Percentiles rank a stretch among this genome's conserved stretches.
Conservation (phyloP, 2,329 filamentous ascomycete species). For the Lecanoromycetidae sp. region DNA sequence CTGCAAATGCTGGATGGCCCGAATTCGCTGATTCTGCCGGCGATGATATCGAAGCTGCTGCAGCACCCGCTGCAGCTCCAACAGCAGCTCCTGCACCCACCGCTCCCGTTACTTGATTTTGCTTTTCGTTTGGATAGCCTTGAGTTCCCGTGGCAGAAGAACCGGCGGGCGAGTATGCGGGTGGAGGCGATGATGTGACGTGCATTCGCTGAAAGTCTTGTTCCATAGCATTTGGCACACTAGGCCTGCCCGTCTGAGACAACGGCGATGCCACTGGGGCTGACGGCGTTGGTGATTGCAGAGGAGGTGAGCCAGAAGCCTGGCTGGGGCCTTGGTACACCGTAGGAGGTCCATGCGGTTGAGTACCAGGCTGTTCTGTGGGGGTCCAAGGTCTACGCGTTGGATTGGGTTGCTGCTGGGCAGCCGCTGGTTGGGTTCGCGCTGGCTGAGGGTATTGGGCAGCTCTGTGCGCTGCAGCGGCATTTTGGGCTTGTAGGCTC, state of each 20-base stretch:
- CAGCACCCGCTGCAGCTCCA: slow-evolving; percentile 20
- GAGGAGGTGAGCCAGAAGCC: slow-evolving; percentile 38
- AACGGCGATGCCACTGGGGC: slow-evolving; percentile 15
- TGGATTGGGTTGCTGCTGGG: slow-evolving; percentile 29
- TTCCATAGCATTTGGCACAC: slow-evolving; percentile 58
- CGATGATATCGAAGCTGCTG: slow-evolving; percentile 19
- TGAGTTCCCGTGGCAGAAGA: slow-evolving; percentile 37
- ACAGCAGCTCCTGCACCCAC: slow-evolving; percentile 18
- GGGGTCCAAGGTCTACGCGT: slow-evolving; percentile 74
- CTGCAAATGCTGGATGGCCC: slow-evolving; percentile 68
- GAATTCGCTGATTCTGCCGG: slow-evolving; percentile 24
- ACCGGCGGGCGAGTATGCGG: slow-evolving; percentile 61
- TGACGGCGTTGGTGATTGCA: slow-evolving; percentile 31
- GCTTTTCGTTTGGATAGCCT: slow-evolving; percentile 69
- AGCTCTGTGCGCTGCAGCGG: slow-evolving; percentile 67
- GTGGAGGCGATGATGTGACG: slow-evolving; percentile 70
- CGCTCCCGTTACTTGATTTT: slow-evolving; percentile 32
- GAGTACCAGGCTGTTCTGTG: slow-evolving; percentile 74
- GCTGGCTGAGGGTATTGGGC: slow-evolving; percentile 58
- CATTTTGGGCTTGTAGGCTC: slow-evolving; percentile 60
- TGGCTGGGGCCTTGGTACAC: slow-evolving; percentile 80
- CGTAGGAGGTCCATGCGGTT: slow-evolving; percentile 78
- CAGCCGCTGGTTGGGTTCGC: slow-evolving; percentile 23
- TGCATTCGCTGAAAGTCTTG: slow-evolving; percentile 77
- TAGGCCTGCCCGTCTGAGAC: slow-evolving; percentile 20